These are phyloP conservation scores for Andalucia godoyi DNA, from an alignment of 78 protist species.

Conservation along the genomic window DNA sequence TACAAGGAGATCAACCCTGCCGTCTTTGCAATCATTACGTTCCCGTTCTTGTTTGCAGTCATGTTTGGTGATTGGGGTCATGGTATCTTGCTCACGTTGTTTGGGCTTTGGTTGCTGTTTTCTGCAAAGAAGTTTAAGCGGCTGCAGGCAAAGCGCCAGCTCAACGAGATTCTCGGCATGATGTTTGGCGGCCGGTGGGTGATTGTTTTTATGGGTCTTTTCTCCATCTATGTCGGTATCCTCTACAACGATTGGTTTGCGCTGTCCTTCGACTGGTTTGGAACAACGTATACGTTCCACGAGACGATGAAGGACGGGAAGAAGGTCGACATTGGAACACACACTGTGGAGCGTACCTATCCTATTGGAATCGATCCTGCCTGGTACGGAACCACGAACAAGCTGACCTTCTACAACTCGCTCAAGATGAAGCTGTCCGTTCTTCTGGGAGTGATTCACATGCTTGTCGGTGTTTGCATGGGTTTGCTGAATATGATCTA, in stretches of 20 bases:
- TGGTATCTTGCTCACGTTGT: conserved; percentile 71
- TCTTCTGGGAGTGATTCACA: conserved; percentile 91
- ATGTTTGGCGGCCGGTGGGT: conserved; percentile 93
- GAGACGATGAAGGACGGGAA: neutral
- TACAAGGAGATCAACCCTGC: conserved; percentile 90
- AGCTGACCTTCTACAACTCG: conserved; percentile 84
- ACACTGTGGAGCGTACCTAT: conserved; percentile 30
- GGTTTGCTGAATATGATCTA: conserved; percentile 61
- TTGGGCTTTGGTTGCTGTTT: conserved; percentile 38
- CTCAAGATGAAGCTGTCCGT: conserved; percentile 98
- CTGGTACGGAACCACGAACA: conserved; percentile 71
- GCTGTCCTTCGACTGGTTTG: conserved; percentile 27
- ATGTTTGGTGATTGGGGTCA: conserved; percentile 99
- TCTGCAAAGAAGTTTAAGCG: conserved; percentile 58
- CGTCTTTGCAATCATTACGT: conserved; percentile 81
- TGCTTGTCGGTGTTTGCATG: conserved; percentile 85
- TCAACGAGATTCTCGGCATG: conserved; percentile 52
- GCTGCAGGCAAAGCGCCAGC: conserved; percentile 8
- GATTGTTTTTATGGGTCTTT: conserved; percentile 90
- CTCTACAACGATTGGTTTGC: conserved; percentile 95
- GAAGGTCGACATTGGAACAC: no score
- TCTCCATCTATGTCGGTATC: conserved; percentile 89
- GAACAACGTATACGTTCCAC: neutral
- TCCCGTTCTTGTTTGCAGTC: conserved; percentile 99
- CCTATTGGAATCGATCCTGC: conserved; percentile 83